phyloP scores from a whole-genome alignment of 2,329 filamentous ascomycete genomes.

The Clonostachys byssicola region DNA sequence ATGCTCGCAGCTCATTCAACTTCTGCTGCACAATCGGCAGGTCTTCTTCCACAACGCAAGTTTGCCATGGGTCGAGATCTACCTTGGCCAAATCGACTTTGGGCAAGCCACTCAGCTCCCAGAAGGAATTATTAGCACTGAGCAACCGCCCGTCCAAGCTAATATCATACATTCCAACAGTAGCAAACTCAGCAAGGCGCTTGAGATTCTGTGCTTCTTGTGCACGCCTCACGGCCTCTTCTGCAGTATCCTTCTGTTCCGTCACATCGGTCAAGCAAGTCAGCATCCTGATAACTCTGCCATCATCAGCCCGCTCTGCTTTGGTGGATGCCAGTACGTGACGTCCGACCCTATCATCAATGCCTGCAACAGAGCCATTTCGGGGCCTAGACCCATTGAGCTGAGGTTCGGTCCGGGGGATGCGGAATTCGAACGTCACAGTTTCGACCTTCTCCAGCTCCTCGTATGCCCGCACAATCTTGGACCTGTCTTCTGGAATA shows the following conservation, averaged over 20 bases:
- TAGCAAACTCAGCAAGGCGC: conserved; percentile 48
- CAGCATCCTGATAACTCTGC: conserved; percentile 37
- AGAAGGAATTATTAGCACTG: conserved; percentile 49
- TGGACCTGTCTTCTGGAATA: conserved; percentile 38
- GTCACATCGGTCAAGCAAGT: conserved; percentile 49
- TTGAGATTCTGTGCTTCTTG: conserved; percentile 49
- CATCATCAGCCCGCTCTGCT: conserved; percentile 36
- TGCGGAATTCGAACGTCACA: conserved; percentile 42
- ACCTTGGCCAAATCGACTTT: conserved; percentile 31
- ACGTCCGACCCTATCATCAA: conserved; percentile 26
- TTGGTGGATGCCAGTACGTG: conserved; percentile 43
- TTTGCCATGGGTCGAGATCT: conserved; percentile 36
- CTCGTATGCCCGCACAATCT: conserved; percentile 33
- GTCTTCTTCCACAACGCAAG: conserved; percentile 40
- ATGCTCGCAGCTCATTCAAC: conserved; percentile 29
- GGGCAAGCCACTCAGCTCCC: conserved; percentile 44
- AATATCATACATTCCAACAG: conserved; percentile 52
- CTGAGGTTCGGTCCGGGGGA: conserved; percentile 7
- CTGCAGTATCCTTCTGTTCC: conserved; percentile 40
- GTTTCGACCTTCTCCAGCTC: conserved; percentile 28
- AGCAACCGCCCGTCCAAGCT: conserved; percentile 42
- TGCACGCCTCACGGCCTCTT: conserved; percentile 41
- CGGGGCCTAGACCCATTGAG: conserved; percentile 8
- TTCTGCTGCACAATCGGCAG: conserved; percentile 29
- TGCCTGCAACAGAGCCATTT: conserved; percentile 2